Conservation (phyloP, 2,329 filamentous ascomycete species). For the Byssoonygena ceratinophila region DNA sequence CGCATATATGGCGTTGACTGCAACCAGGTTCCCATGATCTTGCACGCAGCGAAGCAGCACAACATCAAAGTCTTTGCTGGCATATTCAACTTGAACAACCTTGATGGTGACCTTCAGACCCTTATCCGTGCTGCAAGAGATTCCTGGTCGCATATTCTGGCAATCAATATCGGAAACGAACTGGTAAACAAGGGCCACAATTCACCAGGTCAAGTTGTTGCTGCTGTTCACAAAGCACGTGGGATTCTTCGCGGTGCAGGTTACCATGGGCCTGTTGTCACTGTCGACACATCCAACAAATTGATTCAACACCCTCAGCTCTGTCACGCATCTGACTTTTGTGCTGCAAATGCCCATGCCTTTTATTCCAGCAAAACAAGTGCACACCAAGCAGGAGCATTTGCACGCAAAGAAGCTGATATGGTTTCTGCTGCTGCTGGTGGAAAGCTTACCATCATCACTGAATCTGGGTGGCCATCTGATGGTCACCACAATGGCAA, state of each 20-base stretch:
- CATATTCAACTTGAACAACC: conserved; percentile 53
- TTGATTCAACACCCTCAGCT: conserved; percentile 56
- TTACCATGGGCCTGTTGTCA: conserved; percentile 63
- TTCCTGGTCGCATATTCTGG: conserved; percentile 60
- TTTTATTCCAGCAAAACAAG: conserved; percentile 63
- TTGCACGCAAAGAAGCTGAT: conserved; percentile 49
- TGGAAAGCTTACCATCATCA: conserved; percentile 58
- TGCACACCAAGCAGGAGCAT: conserved; percentile 53
- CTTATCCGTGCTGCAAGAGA: conserved; percentile 51
- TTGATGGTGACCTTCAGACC: conserved; percentile 47
- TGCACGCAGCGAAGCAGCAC: conserved; percentile 52
- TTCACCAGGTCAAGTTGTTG: conserved; percentile 43
- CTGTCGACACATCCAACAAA: conserved; percentile 67
- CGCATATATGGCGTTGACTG: conserved; percentile 76
- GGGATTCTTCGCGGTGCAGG: conserved; percentile 49
- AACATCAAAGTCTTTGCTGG: conserved; percentile 64
- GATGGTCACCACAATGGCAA: conserved; percentile 53
- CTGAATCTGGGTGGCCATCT: conserved; percentile 77
- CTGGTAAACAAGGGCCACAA: conserved; percentile 55
- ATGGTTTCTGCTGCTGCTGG: conserved; percentile 37
- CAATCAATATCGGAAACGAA: conserved; percentile 72
- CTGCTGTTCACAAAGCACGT: conserved; percentile 50
- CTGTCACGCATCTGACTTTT: conserved; percentile 65
- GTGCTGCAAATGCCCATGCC: conserved; percentile 69
- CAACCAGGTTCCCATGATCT: conserved; percentile 55